phyloP scores from a whole-genome alignment of 305 asterid species.

The Plantago coronopus region DNA sequence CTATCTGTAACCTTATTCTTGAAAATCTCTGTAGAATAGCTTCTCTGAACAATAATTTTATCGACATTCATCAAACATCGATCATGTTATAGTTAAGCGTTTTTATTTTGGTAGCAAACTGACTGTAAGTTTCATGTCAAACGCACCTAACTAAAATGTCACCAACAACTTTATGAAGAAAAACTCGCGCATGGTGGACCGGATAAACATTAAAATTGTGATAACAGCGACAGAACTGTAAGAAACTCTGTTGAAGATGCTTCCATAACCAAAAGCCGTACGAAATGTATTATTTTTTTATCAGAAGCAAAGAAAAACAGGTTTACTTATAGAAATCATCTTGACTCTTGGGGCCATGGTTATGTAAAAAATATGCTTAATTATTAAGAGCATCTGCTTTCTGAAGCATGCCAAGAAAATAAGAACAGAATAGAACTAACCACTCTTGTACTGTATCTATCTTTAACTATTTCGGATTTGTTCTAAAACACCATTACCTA shows the following conservation, averaged over 20 bases:
- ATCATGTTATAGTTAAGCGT: too few relatives aligned
- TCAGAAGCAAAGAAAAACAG: background rate
- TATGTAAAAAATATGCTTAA: background rate
- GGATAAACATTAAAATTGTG: background rate
- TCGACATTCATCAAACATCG: too few relatives aligned
- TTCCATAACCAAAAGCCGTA: background rate
- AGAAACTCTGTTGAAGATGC: background rate
- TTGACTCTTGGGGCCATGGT: background rate
- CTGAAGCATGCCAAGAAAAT: background rate
- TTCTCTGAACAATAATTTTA: too few relatives aligned
- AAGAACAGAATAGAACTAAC: background rate
- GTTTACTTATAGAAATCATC: background rate
- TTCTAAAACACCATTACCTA: too few relatives aligned
- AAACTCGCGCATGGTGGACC: background rate
- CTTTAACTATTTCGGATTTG: too few relatives aligned
- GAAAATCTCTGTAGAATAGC: too few relatives aligned
- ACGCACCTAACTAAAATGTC: too few relatives aligned
- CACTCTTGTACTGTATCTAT: too few relatives aligned
- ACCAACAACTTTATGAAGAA: background rate
- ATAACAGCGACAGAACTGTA: background rate
- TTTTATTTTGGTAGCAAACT: too few relatives aligned
- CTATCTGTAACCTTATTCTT: too few relatives aligned
- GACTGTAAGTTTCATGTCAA: too few relatives aligned
- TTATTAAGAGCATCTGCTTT: background rate
- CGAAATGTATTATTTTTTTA: background rate